phyloP scores from a whole-genome alignment of 2,329 filamentous ascomycete genomes.

The Arachnomyces sp. region DNA sequence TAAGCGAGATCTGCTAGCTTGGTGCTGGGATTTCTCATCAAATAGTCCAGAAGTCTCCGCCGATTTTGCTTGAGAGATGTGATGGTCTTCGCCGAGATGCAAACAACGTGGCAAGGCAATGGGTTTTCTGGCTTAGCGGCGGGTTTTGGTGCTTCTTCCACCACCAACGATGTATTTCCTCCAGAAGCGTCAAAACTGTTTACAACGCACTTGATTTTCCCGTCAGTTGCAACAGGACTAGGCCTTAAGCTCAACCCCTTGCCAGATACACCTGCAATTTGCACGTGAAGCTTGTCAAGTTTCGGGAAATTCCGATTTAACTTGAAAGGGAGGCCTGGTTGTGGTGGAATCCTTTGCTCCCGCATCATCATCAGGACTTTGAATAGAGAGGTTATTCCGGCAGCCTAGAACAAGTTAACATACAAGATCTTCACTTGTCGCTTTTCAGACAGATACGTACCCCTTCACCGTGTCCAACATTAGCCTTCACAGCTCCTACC shows the following conservation, averaged over 20 bases:
- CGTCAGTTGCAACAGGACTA: constrained; percentile 22
- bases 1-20: constrained; percentile 51
- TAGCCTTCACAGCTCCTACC: constrained; percentile 17
- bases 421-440: too few relatives aligned
- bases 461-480: constrained; percentile 25
- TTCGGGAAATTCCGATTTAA: constrained; percentile 28
- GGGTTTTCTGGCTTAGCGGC: constrained; percentile 15
- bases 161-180: constrained; percentile 51
- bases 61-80: constrained; percentile 42
- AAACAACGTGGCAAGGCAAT: constrained; percentile 39
- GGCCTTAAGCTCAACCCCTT: constrained; percentile 34
- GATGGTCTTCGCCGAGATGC: constrained; percentile 47
- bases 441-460: too few relatives aligned
- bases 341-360: constrained; percentile 55
- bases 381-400: constrained; percentile 37
- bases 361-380: constrained; percentile 60
- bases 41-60: constrained; percentile 43
- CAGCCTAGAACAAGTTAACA: constrained; percentile 12
- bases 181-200: constrained; percentile 67
- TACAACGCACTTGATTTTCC: constrained; percentile 28
- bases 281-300: too few relatives aligned
- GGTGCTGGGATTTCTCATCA: constrained; percentile 41
- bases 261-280: neutral
- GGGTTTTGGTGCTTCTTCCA: constrained; percentile 24
- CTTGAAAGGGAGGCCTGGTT: constrained; percentile 56